A percentile compares a stretch with the other conserved stretches of the same genome.
phyloP scores from a whole-genome alignment of 148 eudicot species.

The Chenopodium quinoa region DNA sequence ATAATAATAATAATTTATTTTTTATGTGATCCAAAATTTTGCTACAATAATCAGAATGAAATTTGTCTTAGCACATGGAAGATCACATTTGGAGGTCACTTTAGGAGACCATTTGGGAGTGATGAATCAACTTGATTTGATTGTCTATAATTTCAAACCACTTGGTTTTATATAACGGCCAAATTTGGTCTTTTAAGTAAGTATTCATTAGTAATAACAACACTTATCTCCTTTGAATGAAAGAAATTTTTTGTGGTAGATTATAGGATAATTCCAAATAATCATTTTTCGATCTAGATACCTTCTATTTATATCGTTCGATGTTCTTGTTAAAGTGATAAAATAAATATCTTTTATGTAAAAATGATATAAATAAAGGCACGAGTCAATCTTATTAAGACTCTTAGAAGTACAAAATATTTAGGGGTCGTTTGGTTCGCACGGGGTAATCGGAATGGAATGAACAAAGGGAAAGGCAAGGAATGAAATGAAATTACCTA shows the following conservation, averaged over 20 bases:
- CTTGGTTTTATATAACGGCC: constrained; percentile 7
- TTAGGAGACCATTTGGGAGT: constrained; percentile 1
- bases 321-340: no score
- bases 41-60: background rate
- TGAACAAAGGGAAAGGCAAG: no score
- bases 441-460: no score
- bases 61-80: constrained; percentile 16
- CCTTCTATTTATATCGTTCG: no score
- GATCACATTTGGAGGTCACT: constrained; percentile 11
- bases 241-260: background rate
- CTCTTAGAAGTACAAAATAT: no score
- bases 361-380: no score
- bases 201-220: background rate
- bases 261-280: background rate
- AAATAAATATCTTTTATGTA: no score
- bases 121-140: constrained; percentile 17
- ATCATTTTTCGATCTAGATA: no score
- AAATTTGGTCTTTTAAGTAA: constrained; percentile 5
- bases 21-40: constrained; percentile 8
- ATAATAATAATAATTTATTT: background rate
- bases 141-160: constrained; percentile 1
- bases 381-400: no score
- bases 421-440: no score
- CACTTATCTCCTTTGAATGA: background rate
- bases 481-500: no score